phyloP scores from a whole-genome alignment of 2,329 filamentous ascomycete species.

The Xylariaceae sp. region DNA sequence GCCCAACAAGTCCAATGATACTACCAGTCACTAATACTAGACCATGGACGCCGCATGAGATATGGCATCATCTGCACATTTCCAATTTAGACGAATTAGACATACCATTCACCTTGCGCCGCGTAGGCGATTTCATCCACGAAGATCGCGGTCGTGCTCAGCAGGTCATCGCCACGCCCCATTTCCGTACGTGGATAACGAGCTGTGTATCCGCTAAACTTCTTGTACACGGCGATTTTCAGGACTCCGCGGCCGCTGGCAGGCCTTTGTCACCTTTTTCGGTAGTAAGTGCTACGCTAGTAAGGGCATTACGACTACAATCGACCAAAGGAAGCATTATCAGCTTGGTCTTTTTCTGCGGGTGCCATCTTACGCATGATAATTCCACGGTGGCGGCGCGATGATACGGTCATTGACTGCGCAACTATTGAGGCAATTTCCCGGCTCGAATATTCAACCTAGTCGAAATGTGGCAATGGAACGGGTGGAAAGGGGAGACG shows the following conservation, averaged over 20 bases:
- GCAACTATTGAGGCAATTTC: slow-evolving; percentile 6
- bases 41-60: neutral
- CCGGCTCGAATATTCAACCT: neutral
- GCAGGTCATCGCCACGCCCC: neutral
- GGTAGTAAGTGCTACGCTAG: slow-evolving; percentile 4
- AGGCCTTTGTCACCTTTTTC: slow-evolving; percentile 5
- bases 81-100: slow-evolving; percentile 5
- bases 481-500: neutral
- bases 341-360: slow-evolving; percentile 12
- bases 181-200: slow-evolving; percentile 5
- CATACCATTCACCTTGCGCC: neutral
- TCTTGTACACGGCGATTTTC: slow-evolving; percentile 10
- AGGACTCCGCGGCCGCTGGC: neutral
- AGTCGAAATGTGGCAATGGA: neutral
- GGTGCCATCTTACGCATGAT: slow-evolving; percentile 3
- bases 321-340: neutral
- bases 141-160: slow-evolving; percentile 7
- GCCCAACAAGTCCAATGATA: neutral
- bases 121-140: slow-evolving; percentile 1
- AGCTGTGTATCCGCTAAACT: neutral
- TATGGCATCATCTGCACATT: slow-evolving; percentile 1
- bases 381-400: neutral
- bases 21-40: neutral
- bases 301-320: neutral
- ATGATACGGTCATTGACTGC: slow-evolving; percentile 9